Evolutionary conservation across 768 basidiomycete genomes (phyloP).

Genomic region (Dacryopinax primogenitus): DNA sequence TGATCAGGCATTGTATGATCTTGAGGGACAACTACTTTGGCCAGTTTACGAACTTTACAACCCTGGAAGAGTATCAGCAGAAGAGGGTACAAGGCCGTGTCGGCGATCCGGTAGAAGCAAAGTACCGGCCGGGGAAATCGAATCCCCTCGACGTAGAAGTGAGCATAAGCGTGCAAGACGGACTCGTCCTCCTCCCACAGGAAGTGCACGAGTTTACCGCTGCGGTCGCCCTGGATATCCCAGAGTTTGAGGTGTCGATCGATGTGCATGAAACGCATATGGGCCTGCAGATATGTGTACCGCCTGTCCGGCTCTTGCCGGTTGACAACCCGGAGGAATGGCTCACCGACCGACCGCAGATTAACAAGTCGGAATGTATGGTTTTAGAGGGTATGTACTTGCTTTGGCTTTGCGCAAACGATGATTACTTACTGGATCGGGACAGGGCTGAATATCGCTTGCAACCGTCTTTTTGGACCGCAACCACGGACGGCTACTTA

Average conservation of each 20-base stretch:
- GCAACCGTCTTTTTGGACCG: slow-evolving; percentile 81
- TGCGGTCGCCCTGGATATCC: not conserved
- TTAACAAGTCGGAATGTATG: not conserved
- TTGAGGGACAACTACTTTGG: slow-evolving; percentile 91
- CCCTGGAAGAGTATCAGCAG: slow-evolving; percentile 70
- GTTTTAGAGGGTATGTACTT: slow-evolving; percentile 37
- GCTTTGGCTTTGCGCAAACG: not conserved
- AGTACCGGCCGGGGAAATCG: slow-evolving; percentile 69
- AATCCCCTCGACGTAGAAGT: slow-evolving; percentile 73
- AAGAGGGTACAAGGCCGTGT: slow-evolving; percentile 45
- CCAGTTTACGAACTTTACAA: slow-evolving; percentile 83
- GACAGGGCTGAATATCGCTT: slow-evolving; percentile 64
- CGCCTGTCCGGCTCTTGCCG: not conserved
- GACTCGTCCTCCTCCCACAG: slow-evolving; percentile 46
- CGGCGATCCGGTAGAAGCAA: slow-evolving; percentile 70
- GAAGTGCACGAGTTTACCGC: slow-evolving; percentile 13
- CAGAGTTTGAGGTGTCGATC: slow-evolving; percentile 11
- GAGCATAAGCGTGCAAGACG: slow-evolving; percentile 39
- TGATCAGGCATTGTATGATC: slow-evolving; percentile 74
- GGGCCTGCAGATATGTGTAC: not conserved
- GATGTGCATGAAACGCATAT: slow-evolving; percentile 2
- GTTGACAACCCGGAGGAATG: not conserved
- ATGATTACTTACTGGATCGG: not conserved
- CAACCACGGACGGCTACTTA: slow-evolving; percentile 75
- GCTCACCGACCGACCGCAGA: not conserved